A percentile compares a stretch with the other conserved stretches of the same genome.
Conservation (phyloP, 208 protist species). For the Dictyostelium gargantuum region DNA sequence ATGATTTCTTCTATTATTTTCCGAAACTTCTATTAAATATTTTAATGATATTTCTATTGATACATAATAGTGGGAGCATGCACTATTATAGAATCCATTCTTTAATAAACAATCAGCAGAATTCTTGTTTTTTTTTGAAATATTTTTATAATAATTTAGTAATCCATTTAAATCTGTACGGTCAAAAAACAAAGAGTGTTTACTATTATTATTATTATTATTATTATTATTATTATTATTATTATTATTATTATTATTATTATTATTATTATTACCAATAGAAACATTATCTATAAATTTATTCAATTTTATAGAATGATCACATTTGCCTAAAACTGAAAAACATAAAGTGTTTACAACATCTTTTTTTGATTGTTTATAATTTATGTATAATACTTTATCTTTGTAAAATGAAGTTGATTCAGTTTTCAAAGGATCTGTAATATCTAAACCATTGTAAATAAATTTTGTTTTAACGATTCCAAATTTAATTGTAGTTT, state of each 20-base stretch:
- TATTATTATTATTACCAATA: not conserved
- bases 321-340: not conserved
- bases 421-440: not conserved
- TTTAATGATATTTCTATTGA: not conserved
- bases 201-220: not conserved
- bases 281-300: not conserved
- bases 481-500: not conserved
- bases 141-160: not conserved
- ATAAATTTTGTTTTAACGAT: not conserved
- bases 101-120: not conserved
- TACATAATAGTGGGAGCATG: not conserved
- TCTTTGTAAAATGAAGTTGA: no score
- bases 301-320: not conserved
- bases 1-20: no score
- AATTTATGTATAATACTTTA: no score
- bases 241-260: not conserved
- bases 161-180: not conserved
- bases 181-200: no score
- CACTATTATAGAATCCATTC: not conserved
- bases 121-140: not conserved
- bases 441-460: not conserved
- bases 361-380: no score
- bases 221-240: not conserved
- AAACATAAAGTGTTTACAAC: no score
- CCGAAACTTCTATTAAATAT: no score